Conservation (phyloP, 371 early-diverging fungal genomes). For the Rhizopus arrhizus region DNA sequence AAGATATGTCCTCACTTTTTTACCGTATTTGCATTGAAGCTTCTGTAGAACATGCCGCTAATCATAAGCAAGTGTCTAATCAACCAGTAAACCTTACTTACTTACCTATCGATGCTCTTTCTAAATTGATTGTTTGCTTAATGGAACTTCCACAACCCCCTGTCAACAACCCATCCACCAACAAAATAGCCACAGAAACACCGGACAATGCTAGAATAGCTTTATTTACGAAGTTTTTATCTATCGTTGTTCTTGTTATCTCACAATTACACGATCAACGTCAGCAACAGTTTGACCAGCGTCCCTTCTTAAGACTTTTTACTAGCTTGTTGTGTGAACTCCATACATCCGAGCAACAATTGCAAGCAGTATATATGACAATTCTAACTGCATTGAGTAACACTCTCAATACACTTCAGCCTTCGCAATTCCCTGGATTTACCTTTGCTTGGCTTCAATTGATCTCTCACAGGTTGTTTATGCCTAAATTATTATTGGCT, state of each 20-base stretch:
- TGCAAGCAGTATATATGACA: slow-evolving; percentile 73
- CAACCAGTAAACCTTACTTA: slow-evolving; percentile 59
- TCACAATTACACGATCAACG: slow-evolving; percentile 84
- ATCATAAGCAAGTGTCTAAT: slow-evolving; percentile 55
- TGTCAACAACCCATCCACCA: slow-evolving; percentile 35
- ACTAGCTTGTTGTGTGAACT: slow-evolving; percentile 84
- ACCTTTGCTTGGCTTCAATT: slow-evolving; percentile 96
- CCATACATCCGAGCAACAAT: slow-evolving; percentile 67
- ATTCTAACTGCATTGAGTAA: slow-evolving; percentile 76
- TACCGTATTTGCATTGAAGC: slow-evolving; percentile 88
- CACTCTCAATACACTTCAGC: slow-evolving; percentile 83
- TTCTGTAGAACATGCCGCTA: slow-evolving; percentile 74
- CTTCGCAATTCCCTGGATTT: slow-evolving; percentile 89
- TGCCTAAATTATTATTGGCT: slow-evolving; percentile 83
- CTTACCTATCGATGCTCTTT: slow-evolving; percentile 83
- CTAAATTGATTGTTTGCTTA: slow-evolving; percentile 75
- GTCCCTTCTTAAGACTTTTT: slow-evolving; percentile 90
- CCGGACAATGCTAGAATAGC: slow-evolving; percentile 51
- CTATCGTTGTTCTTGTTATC: slow-evolving; percentile 81
- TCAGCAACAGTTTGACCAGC: slow-evolving; percentile 83
- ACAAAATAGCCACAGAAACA: slow-evolving; percentile 2
- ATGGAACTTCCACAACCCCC: slow-evolving; percentile 55
- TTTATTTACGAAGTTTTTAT: slow-evolving; percentile 76
- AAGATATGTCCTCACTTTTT: slow-evolving; percentile 80
- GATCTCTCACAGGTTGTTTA: slow-evolving; percentile 88